Conservation (phyloP, 768 basidiomycete genomes). For the Multifurca ochricompacta region DNA sequence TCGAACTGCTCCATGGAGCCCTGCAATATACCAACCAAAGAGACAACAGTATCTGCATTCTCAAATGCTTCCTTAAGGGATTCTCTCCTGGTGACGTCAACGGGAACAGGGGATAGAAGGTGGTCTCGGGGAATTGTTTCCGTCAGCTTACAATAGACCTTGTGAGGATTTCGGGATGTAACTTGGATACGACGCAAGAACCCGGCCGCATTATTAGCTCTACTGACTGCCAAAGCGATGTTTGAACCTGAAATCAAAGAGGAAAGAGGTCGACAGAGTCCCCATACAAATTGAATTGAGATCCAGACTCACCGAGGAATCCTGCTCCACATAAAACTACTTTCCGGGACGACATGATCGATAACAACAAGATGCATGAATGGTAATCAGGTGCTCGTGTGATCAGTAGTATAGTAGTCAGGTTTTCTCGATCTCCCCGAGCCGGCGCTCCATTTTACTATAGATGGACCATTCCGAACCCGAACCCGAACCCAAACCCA, state of each 20-base stretch:
- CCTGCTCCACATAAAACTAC: constrained; percentile 38
- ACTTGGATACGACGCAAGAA: constrained; percentile 43
- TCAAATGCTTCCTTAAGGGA: constrained; percentile 44
- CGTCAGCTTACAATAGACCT: constrained; percentile 30
- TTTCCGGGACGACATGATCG: constrained; percentile 25
- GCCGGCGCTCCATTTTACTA: no score
- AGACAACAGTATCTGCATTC: constrained; percentile 51
- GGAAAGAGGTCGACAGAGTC: neutral
- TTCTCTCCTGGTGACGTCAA: constrained; percentile 49
- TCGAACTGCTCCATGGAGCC: constrained; percentile 52
- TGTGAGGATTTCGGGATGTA: constrained; percentile 50
- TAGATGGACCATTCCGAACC: no score
- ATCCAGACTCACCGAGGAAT: constrained; percentile 51
- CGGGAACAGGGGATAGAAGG: constrained; percentile 35
- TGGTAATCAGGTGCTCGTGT: no score
- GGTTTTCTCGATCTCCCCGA: no score
- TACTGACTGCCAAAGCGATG: constrained; percentile 47
- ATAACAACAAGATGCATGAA: neutral
- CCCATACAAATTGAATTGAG: no score
- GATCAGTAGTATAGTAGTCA: no score
- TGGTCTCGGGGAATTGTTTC: constrained; percentile 27
- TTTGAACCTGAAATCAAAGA: constrained; percentile 39
- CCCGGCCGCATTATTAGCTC: constrained; percentile 21
- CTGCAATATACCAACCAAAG: constrained; percentile 61
- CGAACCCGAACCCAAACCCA: neutral